Base-by-base conservation (phyloP, 176 grass and related monocot genomes). In the Cocos nucifera region DNA sequence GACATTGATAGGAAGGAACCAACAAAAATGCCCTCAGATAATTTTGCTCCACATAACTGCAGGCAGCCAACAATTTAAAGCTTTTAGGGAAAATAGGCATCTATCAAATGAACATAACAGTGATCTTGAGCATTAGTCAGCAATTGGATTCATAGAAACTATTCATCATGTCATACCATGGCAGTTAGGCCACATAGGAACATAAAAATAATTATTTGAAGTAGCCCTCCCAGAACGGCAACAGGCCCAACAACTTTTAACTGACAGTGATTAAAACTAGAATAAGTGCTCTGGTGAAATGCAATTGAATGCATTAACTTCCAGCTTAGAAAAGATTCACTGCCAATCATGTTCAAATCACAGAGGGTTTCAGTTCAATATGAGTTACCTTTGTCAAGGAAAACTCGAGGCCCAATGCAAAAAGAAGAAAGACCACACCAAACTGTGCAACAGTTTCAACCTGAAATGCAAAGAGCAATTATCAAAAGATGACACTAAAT, bases 361-460 rank as follows among this genome's bases (percentile, higher is more conserved):
- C 35, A 44, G 10, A 44, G 35, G 35, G 35, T 44, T 52, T 22
- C 28, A 23, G 53, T 68, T 18, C 29, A 18, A 60, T 3, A 20
- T 19, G 15, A 29, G 49, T 44, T 86, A 98, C 88, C 88, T 98
- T 98, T 61, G 93, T 67, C 56, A 88, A 50, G 52, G 94, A 98
- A 86, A 98, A 98, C 51, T 98, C 94, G 18, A 98, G 94, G 57
- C 94, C 94, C 50, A 98, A 75, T 56, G 94, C 94, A 25, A 98
- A 98, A 69, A 98, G 94, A 61, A 98, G 94, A 98, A 98, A 98
- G 12, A 93, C 88, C 49, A 98, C 94, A 73, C 94, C 94, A 86
- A 98, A 98, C 5, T 98, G 94, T 53, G 94, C 94, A 85, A 98
- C 83, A 50, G 94, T 98, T 74, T 98, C 94, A 70, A 98, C 94